These are phyloP conservation scores for Diaporthe caulivora DNA, from an alignment of 2,329 filamentous ascomycete genomes.

Conservation along the genomic window DNA sequence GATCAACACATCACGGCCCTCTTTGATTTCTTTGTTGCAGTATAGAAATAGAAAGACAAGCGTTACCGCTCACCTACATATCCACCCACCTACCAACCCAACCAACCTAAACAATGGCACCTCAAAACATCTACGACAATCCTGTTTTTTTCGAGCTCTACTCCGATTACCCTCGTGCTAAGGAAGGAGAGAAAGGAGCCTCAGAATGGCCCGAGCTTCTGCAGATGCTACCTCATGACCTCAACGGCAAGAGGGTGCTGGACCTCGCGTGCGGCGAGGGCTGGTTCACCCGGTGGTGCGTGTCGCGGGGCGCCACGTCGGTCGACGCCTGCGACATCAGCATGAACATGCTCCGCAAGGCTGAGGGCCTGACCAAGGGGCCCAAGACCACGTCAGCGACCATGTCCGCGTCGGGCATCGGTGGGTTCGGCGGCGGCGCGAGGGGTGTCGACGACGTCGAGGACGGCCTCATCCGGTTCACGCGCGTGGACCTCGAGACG, in stretches of 20 bases:
- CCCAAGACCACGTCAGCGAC: slow-evolving; percentile 32
- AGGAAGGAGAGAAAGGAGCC: slow-evolving; percentile 54
- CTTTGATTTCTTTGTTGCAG: slow-evolving; percentile 27
- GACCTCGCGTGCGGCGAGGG: slow-evolving; percentile 62
- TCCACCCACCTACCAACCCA: too few relatives aligned
- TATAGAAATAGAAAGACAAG: slow-evolving; percentile 28
- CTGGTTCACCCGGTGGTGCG: slow-evolving; percentile 59
- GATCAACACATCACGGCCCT: slow-evolving; percentile 26
- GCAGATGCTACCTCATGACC: slow-evolving; percentile 51
- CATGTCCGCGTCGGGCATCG: slow-evolving; percentile 7
- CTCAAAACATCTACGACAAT: too few relatives aligned
- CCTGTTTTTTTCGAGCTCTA: slow-evolving; percentile 58
- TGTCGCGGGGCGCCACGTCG: slow-evolving; percentile 50
- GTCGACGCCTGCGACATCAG: slow-evolving; percentile 57
- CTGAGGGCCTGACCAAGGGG: slow-evolving; percentile 45
- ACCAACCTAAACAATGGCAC: too few relatives aligned
- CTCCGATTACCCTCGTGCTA: slow-evolving; percentile 54
- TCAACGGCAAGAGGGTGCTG: slow-evolving; percentile 50
- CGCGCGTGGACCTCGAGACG: slow-evolving; percentile 51
- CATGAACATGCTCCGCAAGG: slow-evolving; percentile 56
- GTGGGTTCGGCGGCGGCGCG: not conserved
- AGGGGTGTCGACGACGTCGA: slow-evolving; percentile 39
- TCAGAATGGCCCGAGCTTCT: slow-evolving; percentile 59
- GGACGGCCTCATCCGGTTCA: slow-evolving; percentile 46
- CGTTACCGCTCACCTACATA: too few relatives aligned